These are phyloP conservation scores for Halophytophthora polymorphica DNA, from an alignment of 352 stramenopile species.

Conservation along the genomic window DNA sequence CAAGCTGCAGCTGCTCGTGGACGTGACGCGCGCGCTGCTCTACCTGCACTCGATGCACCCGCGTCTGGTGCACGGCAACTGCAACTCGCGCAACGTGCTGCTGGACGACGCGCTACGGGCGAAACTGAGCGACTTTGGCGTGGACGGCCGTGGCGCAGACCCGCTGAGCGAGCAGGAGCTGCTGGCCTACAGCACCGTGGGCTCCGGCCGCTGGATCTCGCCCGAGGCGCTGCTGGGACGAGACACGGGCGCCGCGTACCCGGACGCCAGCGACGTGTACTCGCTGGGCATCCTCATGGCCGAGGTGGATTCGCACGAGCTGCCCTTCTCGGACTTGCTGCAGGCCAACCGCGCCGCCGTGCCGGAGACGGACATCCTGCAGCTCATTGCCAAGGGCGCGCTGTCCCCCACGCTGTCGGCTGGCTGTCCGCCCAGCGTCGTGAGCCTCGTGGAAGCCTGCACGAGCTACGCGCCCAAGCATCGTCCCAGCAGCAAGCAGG, in stretches of 20 bases:
- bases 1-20: slow-evolving; percentile 64
- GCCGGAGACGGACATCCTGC: slow-evolving; percentile 57
- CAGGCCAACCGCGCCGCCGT: slow-evolving; percentile 48
- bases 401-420: slow-evolving; percentile 52
- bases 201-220: slow-evolving; percentile 67
- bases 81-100: slow-evolving; percentile 67
- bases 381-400: slow-evolving; percentile 62
- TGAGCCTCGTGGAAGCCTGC: slow-evolving; percentile 40
- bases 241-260: slow-evolving; percentile 36
- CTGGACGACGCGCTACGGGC: slow-evolving; percentile 52
- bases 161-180: slow-evolving; percentile 55
- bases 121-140: slow-evolving; percentile 68
- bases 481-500: slow-evolving; percentile 32
- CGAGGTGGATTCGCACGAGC: slow-evolving; percentile 66
- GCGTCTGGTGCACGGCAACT: slow-evolving; percentile 53
- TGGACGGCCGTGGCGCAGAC: slow-evolving; percentile 34
- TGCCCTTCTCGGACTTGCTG: slow-evolving; percentile 73
- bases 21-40: slow-evolving; percentile 58
- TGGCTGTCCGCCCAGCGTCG: slow-evolving; percentile 44
- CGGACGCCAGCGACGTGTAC: slow-evolving; percentile 61
- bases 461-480: slow-evolving; percentile 37
- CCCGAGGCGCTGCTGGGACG: slow-evolving; percentile 59
- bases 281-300: slow-evolving; percentile 67
- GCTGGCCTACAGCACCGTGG: slow-evolving; percentile 61
- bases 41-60: slow-evolving; percentile 70